Base-by-base conservation (phyloP, 164 flowering plant species). In the Sedum album region DNA sequence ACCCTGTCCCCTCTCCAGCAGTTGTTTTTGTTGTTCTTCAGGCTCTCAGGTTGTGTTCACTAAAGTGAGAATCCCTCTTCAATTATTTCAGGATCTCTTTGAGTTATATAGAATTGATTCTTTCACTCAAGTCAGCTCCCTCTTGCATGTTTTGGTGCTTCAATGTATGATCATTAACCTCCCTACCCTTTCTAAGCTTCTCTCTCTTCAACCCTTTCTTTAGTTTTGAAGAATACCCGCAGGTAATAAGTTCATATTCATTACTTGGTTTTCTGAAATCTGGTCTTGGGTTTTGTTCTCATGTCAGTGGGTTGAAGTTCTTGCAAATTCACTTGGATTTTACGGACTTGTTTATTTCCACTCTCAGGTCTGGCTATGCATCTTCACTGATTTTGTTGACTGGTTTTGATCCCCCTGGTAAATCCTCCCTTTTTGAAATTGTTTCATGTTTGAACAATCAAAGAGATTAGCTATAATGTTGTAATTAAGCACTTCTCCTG, bases 51-150 rank as follows among this genome's bases (percentile, higher is more conserved):
- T 25, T 25, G 61, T 25, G 61, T 55, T 49, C 23, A 14, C 25
- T 25, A 55, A 55, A 55, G 61, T 55, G 31, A 55, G 61, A 55
- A 26, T 55, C 61, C 25, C 61, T 55, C 57, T 26, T 55, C 31
- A 55, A 55, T 55, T 25, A 55, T 55, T 55, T 26, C 18, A 55
- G 21, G 26, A 18, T n/a, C 23, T 11, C 55, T 20, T 23, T 49
- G 55, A 49, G 25, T 49, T 3, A 18, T 23, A 21, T 53, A n/a
- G n/a, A 53, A 53, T 21, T 53, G 60, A 17, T 21, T 3, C 31
- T 55, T 31, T 55, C 0, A 28, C 61, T 55, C 28, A 28, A 55
- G 0, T 55, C 18, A 4, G 17, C 31, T 55, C 61, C 26, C 61
- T 55, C 30, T 8, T 55, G 61, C 61, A 55, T 55, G 61, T 25